Conservation (phyloP, 208 protist species). For the Angomonas deanei region DNA sequence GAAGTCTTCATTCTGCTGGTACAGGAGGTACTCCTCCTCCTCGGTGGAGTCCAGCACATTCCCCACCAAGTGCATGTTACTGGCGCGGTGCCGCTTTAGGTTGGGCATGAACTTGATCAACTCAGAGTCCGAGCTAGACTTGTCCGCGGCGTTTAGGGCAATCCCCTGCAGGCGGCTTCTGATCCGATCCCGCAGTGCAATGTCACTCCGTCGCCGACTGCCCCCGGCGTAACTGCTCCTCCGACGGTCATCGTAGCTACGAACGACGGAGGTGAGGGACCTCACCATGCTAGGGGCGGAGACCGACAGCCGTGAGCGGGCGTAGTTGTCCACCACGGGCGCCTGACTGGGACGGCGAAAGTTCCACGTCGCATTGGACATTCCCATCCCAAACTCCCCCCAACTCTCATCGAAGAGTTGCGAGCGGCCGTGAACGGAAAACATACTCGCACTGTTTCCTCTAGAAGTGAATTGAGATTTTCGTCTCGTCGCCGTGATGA, state of each 20-base stretch:
- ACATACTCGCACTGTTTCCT: no score
- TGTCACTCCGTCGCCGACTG: not conserved
- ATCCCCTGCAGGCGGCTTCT: not conserved
- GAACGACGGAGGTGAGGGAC: not conserved
- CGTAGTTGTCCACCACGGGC: not conserved
- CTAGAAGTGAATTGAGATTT: not conserved
- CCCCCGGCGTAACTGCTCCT: not conserved
- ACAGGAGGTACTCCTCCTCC: constrained; percentile 13
- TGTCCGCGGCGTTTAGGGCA: not conserved
- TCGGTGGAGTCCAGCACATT: constrained; percentile 2
- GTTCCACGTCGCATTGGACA: constrained; percentile 13
- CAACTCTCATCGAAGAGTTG: constrained; percentile 11
- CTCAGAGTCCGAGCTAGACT: not conserved
- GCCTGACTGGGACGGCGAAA: constrained; percentile 9
- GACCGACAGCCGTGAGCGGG: not conserved
- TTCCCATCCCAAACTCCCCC: constrained; percentile 18
- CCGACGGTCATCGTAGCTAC: not conserved
- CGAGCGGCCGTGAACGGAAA: not conserved
- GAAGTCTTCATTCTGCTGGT: constrained; percentile 38
- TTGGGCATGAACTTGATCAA: not conserved
- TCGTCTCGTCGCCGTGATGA: not conserved
- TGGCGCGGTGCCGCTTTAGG: not conserved
- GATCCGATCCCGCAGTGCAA: not conserved
- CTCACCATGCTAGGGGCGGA: not conserved
- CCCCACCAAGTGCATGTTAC: not conserved